Percentiles rank a stretch among this genome's conserved stretches.
These are phyloP conservation scores for Bolboschoenus planiculmis DNA, from an alignment of 176 grass and related monocot genomes.

Conservation along the genomic window DNA sequence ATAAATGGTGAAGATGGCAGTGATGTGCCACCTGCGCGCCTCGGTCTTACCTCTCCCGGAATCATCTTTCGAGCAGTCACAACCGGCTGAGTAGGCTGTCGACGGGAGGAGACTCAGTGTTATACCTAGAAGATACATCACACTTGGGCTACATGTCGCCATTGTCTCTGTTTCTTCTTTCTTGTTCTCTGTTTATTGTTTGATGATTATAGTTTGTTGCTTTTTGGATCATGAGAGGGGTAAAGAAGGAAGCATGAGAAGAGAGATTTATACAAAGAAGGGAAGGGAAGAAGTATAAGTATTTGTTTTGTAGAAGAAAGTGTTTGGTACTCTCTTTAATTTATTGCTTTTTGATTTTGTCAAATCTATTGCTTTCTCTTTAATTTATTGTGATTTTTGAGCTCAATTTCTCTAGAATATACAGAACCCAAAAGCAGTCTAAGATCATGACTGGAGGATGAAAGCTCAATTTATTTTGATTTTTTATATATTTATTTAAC, in stretches of 20 bases:
- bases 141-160: neutral
- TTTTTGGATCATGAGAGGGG: no score
- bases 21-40: constrained; percentile 35
- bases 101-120: constrained; percentile 17
- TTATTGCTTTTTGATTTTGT: neutral
- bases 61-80: constrained; percentile 25
- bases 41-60: constrained; percentile 23
- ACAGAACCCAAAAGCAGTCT: neutral
- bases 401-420: neutral
- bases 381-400: neutral
- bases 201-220: neutral
- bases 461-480: neutral
- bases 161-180: neutral
- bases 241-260: no score
- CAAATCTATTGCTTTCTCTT: neutral
- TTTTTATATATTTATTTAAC: neutral
- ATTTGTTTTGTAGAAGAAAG: neutral
- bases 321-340: neutral
- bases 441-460: neutral
- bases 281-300: neutral
- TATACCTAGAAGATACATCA: constrained; percentile 4
- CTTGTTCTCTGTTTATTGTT: neutral
- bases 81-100: constrained; percentile 10
- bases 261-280: neutral
- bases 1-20: constrained; percentile 68